Evolutionary conservation across 2,329 filamentous ascomycete genomes (phyloP).

Genomic region (Blumeria hordei): DNA sequence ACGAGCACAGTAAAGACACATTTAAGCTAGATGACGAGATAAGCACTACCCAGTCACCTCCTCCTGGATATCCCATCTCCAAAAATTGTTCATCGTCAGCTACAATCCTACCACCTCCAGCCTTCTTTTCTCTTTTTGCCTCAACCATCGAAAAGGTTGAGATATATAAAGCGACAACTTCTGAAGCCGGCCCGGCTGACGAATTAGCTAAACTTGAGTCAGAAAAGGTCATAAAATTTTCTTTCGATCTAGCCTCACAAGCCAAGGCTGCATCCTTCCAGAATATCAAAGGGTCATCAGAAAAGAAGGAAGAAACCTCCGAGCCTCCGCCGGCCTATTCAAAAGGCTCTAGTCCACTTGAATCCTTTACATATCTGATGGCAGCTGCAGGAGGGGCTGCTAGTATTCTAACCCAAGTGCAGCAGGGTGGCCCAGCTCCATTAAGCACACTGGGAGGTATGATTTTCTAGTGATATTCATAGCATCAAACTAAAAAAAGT

Average conservation of each 20-base stretch:
- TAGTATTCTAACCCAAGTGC: constrained; percentile 98
- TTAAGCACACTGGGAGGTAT: constrained; percentile 73
- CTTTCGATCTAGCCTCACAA: constrained; percentile 34
- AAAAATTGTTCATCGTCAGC: constrained; percentile 26
- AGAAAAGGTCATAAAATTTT: constrained; percentile 7
- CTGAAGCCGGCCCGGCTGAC: constrained; percentile 26
- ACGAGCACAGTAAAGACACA: constrained; percentile 4
- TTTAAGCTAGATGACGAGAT: constrained; percentile 16
- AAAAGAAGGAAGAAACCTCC: constrained; percentile 27
- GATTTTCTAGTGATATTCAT: constrained; percentile 8
- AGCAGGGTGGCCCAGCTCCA: constrained; percentile 66
- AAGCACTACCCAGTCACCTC: constrained; percentile 24
- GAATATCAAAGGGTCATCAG: constrained; percentile 55
- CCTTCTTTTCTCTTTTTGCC: constrained; percentile 35
- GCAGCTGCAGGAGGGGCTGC: constrained; percentile 86
- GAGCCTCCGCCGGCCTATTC: constrained; percentile 93
- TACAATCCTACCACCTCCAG: constrained; percentile 24
- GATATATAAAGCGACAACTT: constrained; percentile 16
- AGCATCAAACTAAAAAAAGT: constrained; percentile 3
- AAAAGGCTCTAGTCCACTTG: constrained; percentile 78
- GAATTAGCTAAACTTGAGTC: constrained; percentile 20
- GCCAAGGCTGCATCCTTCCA: constrained; percentile 66
- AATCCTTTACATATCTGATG: constrained; percentile 92
- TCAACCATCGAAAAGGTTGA: constrained; percentile 17
- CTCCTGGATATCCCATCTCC: constrained; percentile 30